A percentile compares a stretch with the other conserved stretches of the same genome.
Conservation (phyloP, 2,329 filamentous ascomycete genomes). For the Pseudogymnoascus sp. region DNA sequence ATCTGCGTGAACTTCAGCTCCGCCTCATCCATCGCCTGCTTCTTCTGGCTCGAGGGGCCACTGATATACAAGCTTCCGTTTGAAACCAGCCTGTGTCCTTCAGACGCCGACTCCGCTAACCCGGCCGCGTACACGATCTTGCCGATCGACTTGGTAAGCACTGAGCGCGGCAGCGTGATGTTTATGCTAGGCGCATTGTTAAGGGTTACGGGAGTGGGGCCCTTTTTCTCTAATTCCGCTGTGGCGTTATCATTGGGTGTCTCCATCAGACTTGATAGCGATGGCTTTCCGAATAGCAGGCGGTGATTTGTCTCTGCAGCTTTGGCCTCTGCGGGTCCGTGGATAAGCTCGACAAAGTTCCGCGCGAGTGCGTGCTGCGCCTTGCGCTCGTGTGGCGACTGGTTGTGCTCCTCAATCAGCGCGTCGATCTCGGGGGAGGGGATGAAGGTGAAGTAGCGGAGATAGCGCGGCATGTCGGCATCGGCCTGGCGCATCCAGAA, state of each 20-base stretch:
- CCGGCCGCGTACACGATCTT: constrained; percentile 54
- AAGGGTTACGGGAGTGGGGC: constrained; percentile 20
- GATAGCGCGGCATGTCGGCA: constrained; percentile 68
- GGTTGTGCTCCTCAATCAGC: constrained; percentile 60
- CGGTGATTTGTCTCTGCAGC: constrained; percentile 51
- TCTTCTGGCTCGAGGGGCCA: constrained; percentile 39
- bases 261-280: constrained; percentile 5
- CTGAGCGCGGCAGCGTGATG: constrained; percentile 51
- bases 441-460: constrained; percentile 88
- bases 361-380: constrained; percentile 79
- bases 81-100: constrained; percentile 51
- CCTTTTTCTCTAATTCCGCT: background rate
- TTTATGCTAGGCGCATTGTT: constrained; percentile 47
- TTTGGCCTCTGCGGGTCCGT: constrained; percentile 59
- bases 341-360: constrained; percentile 74
- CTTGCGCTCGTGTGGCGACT: constrained; percentile 61
- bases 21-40: constrained; percentile 38
- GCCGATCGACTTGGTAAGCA: constrained; percentile 50
- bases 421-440: constrained; percentile 60
- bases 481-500: constrained; percentile 84
- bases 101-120: constrained; percentile 47
- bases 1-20: constrained; percentile 56
- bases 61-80: constrained; percentile 55
- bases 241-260: constrained; percentile 11
- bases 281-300: constrained; percentile 38